Evolutionary conservation across 257 asterid genomes (phyloP).

Genomic region (Euphrasia confusa): DNA sequence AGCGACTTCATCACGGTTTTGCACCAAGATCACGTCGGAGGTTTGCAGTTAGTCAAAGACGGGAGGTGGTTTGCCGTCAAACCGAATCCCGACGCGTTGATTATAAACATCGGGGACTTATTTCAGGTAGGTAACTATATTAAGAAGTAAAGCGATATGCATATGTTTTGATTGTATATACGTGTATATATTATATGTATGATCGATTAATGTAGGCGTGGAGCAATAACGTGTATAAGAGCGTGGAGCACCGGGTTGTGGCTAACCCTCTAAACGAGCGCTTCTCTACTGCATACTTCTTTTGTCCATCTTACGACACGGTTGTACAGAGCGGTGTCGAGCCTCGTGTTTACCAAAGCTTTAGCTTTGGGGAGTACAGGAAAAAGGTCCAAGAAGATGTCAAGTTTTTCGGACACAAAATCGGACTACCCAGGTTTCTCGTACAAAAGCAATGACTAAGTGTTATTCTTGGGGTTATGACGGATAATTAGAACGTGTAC

Average conservation of each 20-base stretch:
- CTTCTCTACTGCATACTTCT: constrained; percentile 75
- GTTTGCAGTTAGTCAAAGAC: constrained; percentile 75
- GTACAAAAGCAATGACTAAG: constrained; percentile 21
- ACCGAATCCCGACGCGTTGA: constrained; percentile 68
- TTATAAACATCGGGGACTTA: constrained; percentile 82
- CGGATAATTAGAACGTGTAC: not conserved
- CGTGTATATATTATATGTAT: too few relatives aligned
- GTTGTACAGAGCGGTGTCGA: constrained; percentile 39
- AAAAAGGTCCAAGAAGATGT: constrained; percentile 77
- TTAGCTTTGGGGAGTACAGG: constrained; percentile 74
- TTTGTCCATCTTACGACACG: constrained; percentile 77
- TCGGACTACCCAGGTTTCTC: constrained; percentile 69
- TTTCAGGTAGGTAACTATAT: constrained; percentile 57
- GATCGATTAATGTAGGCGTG: constrained; percentile 58
- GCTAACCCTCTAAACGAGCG: constrained; percentile 61
- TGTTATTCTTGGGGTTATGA: constrained; percentile 2
- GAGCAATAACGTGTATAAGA: constrained; percentile 80
- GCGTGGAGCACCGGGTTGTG: constrained; percentile 87
- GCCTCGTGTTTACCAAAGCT: constrained; percentile 59
- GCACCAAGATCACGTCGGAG: constrained; percentile 84
- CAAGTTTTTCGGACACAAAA: constrained; percentile 59
- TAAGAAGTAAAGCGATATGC: too few relatives aligned
- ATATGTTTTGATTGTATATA: not conserved
- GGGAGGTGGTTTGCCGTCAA: constrained; percentile 89
- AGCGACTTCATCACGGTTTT: constrained; percentile 84